Percentiles rank a stretch among this genome's conserved stretches.
These are phyloP conservation scores for Phellopilus nigrolimitatus DNA, from an alignment of 1,284 basidiomycete species.

Conservation along the genomic window DNA sequence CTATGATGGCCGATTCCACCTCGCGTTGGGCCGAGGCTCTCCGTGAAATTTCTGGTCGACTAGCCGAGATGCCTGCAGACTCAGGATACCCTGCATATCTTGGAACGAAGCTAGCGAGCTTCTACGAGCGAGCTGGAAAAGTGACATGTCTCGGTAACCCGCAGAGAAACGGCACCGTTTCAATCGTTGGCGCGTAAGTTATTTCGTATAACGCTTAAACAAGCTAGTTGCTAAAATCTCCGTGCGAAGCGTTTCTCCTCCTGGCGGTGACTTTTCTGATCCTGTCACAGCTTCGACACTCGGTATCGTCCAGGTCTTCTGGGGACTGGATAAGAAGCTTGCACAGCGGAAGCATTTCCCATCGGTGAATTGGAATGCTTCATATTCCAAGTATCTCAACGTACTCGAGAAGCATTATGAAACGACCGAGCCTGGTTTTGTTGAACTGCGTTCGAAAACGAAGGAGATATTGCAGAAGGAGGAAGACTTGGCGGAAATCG, in stretches of 20 bases:
- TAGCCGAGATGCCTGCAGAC: conserved; percentile 99
- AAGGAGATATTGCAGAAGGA: conserved; percentile 99
- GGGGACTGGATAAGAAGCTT: conserved; percentile 93
- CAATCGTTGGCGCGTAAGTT: conserved; percentile 96
- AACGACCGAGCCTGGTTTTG: conserved; percentile 85
- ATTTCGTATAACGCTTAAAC: background rate
- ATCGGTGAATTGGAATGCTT: conserved; percentile 98
- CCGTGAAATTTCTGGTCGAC: conserved; percentile 98
- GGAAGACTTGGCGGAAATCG: conserved; percentile 97
- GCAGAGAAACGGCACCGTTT: conserved; percentile 86
- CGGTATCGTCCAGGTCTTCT: conserved; percentile 99
- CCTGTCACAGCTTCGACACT: conserved; percentile 97
- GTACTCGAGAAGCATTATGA: conserved; percentile 95
- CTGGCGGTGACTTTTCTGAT: conserved; percentile 99
- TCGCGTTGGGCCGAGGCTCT: conserved; percentile 99
- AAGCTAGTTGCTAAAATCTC: conserved; percentile 4
- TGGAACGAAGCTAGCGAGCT: conserved; percentile 91
- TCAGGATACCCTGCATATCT: conserved; percentile 99
- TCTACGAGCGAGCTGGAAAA: conserved; percentile 99
- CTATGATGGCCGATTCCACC: conserved; percentile 99
- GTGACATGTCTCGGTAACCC: conserved; percentile 92
- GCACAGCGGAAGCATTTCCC: conserved; percentile 98
- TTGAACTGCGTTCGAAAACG: conserved; percentile 85
- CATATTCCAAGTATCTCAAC: conserved; percentile 98
- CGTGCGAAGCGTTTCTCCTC: conserved; percentile 79